Evolutionary conservation across 2,329 filamentous ascomycete genomes (phyloP), one percentile per base, ranked within the genome.

Genomic region (Akanthomyces muscarius): DNA sequence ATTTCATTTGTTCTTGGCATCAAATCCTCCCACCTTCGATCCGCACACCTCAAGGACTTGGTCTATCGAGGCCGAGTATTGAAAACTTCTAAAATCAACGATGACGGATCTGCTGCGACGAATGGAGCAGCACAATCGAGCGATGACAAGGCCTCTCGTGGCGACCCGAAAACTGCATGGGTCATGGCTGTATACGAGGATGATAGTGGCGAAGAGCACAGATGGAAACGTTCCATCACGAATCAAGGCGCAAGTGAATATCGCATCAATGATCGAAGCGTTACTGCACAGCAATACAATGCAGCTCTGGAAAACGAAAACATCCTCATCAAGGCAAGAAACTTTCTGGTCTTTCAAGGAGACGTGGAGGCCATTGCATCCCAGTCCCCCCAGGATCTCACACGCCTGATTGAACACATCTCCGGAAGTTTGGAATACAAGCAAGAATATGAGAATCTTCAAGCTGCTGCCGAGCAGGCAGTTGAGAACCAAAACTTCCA

Each of bases 151-250:
- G 83, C 87, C 61, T 88, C 86, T n/a, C 88, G 86, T 42, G 86
- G 87, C 67, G 94, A 99, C 70, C 95, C 95, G 0, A 95, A 93
- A 74, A 95, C 89, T 3, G 96, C 95, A 3, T 99, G 94, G 94
- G 96, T 99, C 16, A 98, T 97, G 92, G 95, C 95, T 36, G 94
- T 99, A 18, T 99, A 98, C 75, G 93, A 97, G 74, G 95, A 99
- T 72, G 95, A 99, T 73, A 92, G 92, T 2, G 94, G 92, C 53
- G 91, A 97, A 71, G 92, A 96, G 75, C 93, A 97, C 73, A 88
- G 89, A 68, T 99, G 95, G 95, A 97, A 97, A 78, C 91, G 95
- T 65, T 89, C 88, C 68, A 99, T 99, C 74, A 98, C 93, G 4
- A 91, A 84, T 69, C 84, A 88, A 66, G 95, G 95, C 53, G 87